These are phyloP conservation scores for Colletotrichum tabaci DNA, from an alignment of 2,329 filamentous ascomycete genomes.

Conservation along the genomic window DNA sequence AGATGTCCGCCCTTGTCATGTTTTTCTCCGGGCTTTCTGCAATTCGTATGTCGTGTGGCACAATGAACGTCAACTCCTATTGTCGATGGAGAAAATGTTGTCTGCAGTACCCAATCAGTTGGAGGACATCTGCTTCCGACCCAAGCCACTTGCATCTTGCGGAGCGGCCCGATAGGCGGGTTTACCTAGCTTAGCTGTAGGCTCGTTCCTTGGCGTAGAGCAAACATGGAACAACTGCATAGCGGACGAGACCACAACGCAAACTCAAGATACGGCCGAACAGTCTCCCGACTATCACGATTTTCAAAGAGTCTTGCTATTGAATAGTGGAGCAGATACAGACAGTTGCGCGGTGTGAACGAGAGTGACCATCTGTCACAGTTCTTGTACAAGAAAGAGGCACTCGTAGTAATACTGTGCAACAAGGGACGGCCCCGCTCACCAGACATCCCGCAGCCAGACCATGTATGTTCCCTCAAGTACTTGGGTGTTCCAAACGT, in stretches of 20 bases:
- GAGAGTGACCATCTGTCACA: constrained; percentile 2
- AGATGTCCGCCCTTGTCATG: background rate
- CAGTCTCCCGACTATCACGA: background rate
- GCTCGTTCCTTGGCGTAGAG: constrained; percentile 19
- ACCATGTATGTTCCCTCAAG: constrained; percentile 27
- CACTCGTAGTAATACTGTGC: constrained; percentile 24
- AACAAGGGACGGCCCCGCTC: constrained; percentile 34
- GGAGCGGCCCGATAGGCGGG: constrained; percentile 39
- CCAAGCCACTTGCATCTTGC: constrained; percentile 25
- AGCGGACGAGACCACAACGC: background rate
- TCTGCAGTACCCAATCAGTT: constrained; percentile 20
- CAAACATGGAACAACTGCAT: constrained; percentile 21
- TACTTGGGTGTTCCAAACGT: background rate
- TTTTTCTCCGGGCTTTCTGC: background rate
- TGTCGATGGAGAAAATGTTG: constrained; percentile 6
- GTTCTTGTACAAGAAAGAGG: constrained; percentile 16
- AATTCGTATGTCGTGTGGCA: constrained; percentile 13
- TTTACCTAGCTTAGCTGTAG: constrained; percentile 21
- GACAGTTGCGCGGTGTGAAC: background rate
- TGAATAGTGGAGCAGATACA: background rate
- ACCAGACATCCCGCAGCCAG: constrained; percentile 14
- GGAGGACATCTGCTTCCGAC: background rate
- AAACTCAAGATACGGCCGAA: constrained; percentile 13
- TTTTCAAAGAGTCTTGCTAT: background rate
- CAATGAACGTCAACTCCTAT: constrained; percentile 15